Evolutionary conservation across 2,329 filamentous ascomycete species (phyloP).

Genomic region (Bertia moriformis): DNA sequence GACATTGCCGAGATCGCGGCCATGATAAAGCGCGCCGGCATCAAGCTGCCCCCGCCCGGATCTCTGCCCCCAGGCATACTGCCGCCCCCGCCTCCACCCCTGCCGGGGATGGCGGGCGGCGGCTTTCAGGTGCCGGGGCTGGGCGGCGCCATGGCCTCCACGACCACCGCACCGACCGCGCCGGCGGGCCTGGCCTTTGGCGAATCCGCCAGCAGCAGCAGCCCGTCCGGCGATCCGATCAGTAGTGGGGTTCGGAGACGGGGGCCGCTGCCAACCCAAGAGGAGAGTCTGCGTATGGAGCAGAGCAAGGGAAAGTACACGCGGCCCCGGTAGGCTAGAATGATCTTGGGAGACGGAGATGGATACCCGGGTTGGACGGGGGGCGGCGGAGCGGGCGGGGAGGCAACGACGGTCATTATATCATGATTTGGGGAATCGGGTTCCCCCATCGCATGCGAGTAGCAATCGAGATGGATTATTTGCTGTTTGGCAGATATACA

Average conservation of each 20-base stretch:
- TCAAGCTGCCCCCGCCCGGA: conserved; percentile 39
- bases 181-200: conserved; percentile 18
- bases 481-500: no score
- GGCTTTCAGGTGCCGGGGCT: conserved; percentile 26
- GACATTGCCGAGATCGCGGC: conserved; percentile 47
- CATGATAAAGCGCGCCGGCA: conserved; percentile 50
- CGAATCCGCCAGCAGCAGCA: conserved; percentile 16
- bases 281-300: conserved; percentile 67
- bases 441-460: no score
- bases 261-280: conserved; percentile 67
- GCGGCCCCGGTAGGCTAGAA: conserved; percentile 29
- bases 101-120: no score
- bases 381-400: no score
- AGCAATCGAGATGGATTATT: no score
- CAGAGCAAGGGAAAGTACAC: conserved; percentile 54
- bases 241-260: conserved; percentile 44
- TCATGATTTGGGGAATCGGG: no score
- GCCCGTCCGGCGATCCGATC: conserved; percentile 18
- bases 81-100: conserved; percentile 32
- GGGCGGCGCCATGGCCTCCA: conserved; percentile 2
- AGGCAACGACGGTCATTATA: no score
- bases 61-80: conserved; percentile 29
- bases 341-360: no score
- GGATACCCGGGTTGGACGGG: no score
- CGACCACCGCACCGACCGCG: conserved; percentile 12